Evolutionary conservation across 148 eudicot species (phyloP), one percentile per base, ranked within the genome.

Genomic region (Nyssa sinensis): DNA sequence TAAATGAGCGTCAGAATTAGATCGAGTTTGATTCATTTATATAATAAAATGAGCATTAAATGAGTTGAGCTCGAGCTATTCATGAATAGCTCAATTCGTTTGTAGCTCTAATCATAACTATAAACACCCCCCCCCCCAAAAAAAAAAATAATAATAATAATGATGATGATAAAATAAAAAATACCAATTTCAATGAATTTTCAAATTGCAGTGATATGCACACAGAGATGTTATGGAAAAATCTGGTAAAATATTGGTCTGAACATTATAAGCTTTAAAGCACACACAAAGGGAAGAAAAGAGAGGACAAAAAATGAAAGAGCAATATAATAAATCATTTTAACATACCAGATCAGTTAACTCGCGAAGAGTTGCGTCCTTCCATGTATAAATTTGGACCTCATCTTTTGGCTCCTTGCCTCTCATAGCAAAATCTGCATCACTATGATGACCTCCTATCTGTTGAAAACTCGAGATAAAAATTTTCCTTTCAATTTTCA

Each of bases 331-430:
- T 5, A 33, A 10, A 72, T 34, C 11, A 47, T 30, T 62, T 81
- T 70, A 53, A 75, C 87, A 39, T 88, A 95, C 99, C 80, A 95
- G 90, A 86, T 95, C 99, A 69, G 98, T 91, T 74, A 95, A 81
- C 79, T 95, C 99, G 29, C 98, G 93, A 34, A 95, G 89, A 41
- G 94, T 95, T 32, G 99, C 99, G 80, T 95, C 99, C 83, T 86
- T 88, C 99, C 99, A 95, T 29, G 99, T 95, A 80, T 95, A 95
- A 57, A 95, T 95, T 84, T 95, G 99, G 74, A 95, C 98, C 84
- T 95, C 99, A 64, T 95, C 94, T 83, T 95, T 95, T 37, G 99
- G 99, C 67, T 93, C 99, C 81, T 91, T 95, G 79, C 98, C 98
- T 77, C 94, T 86, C 53, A 85, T 90, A 23, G 91, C 84, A 84